Conservation (phyloP, 441 rosid genomes). For the Populus tomentosa region DNA sequence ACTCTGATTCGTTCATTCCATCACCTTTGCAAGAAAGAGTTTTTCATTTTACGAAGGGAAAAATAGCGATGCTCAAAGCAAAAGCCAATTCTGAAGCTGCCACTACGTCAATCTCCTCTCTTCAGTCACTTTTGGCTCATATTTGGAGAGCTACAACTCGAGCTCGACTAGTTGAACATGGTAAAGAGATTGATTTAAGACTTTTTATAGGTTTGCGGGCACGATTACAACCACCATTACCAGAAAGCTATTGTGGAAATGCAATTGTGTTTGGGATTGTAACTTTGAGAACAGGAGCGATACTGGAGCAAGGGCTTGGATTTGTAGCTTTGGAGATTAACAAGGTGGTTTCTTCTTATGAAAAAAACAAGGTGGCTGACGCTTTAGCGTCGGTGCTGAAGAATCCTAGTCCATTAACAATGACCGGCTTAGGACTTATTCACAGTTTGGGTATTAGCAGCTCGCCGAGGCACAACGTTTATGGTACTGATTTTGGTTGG, state of each 20-base stretch:
- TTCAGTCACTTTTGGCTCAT: conserved; percentile 42
- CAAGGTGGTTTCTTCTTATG: conserved; percentile 9
- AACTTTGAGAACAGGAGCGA: conserved; percentile 14
- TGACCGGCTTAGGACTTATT: background rate
- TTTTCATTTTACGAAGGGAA: conserved; percentile 27
- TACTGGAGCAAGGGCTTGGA: conserved; percentile 16
- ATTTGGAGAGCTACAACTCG: conserved; percentile 30
- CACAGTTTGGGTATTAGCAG: conserved; percentile 4
- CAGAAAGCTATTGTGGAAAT: conserved; percentile 31
- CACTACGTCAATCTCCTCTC: conserved; percentile 28
- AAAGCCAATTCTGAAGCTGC: conserved; percentile 33
- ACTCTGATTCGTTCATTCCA: background rate
- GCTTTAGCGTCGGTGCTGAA: conserved; percentile 12
- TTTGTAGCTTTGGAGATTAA: conserved; percentile 11
- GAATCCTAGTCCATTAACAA: background rate
- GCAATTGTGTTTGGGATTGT: background rate
- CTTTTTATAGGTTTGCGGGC: conserved; percentile 18
- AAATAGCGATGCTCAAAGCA: conserved; percentile 29
- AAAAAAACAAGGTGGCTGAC: background rate
- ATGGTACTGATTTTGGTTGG: conserved; percentile 46
- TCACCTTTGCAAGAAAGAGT: conserved; percentile 10
- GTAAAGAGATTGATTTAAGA: background rate
- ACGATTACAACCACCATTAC: conserved; percentile 26
- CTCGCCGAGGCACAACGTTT: conserved; percentile 35
- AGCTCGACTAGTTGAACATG: conserved; percentile 5